These are phyloP conservation scores for Musa acuminata DNA, from an alignment of 176 grass and related monocot genomes.

Conservation along the genomic window DNA sequence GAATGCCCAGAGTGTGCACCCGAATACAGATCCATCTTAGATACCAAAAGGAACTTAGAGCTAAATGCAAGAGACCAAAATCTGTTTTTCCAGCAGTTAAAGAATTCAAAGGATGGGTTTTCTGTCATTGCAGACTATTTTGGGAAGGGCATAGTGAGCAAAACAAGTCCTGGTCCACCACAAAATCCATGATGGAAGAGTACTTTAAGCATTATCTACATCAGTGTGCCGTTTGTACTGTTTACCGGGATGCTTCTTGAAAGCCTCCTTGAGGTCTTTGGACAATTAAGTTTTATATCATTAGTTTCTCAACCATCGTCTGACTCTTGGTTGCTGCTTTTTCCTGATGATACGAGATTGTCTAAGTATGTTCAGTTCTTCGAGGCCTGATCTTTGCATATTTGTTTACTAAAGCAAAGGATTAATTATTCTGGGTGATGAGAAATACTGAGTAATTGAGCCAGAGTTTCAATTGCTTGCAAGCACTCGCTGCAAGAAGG, in stretches of 20 bases:
- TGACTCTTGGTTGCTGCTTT: background rate
- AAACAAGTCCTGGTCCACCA: slow-evolving; percentile 30
- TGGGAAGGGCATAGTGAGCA: slow-evolving; percentile 87
- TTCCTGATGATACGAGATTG: background rate
- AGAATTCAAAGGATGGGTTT: slow-evolving; percentile 78
- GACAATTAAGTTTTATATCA: background rate
- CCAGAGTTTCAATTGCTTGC: no score
- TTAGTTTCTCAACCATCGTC: background rate
- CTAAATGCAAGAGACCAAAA: slow-evolving; percentile 82
- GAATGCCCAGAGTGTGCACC: slow-evolving; percentile 76
- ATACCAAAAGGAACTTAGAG: slow-evolving; percentile 74
- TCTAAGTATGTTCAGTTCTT: background rate
- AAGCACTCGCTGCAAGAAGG: no score
- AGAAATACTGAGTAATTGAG: background rate
- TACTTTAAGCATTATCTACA: no score
- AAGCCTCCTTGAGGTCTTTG: background rate
- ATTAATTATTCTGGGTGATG: background rate
- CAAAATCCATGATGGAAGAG: background rate
- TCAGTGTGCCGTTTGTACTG: background rate
- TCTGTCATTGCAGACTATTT: slow-evolving; percentile 93
- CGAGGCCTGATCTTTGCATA: background rate
- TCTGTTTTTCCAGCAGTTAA: slow-evolving; percentile 77
- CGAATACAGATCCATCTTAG: slow-evolving; percentile 76
- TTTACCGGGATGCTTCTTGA: background rate
- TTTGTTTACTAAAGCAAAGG: background rate